Evolutionary conservation across 192 early-diverging fungal species (phyloP), one percentile per base, ranked within the genome.

Genomic region (Ambispora gerdemannii): DNA sequence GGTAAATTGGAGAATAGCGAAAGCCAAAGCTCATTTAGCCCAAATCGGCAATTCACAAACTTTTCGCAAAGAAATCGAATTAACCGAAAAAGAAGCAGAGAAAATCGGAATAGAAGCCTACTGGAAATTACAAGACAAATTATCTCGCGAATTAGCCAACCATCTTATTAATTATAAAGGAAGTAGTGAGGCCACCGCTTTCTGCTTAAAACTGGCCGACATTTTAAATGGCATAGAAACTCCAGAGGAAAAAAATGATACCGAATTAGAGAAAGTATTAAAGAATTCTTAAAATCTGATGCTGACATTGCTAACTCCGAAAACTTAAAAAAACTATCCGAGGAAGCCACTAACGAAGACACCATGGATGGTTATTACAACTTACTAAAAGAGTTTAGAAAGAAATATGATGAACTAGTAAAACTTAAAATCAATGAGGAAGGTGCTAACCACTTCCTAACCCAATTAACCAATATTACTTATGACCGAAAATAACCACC

Each of bases 291-390:
- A 24, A 3, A 30, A 1, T 1, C 30, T 2, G 60, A 62, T 62
- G 2, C 2, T 19, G 32, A 33, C 35, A 34, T 62, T 33, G 30
- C 4, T 2, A 35, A 3, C 2, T 62, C 60, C 1, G 60, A 62
- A 33, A 62, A 2, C 35, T 32, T 62, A 34, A 62, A 34, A 62
- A 62, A 62, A 3, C 19, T 62, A 62, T 13, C 32, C 15, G 2
- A 62, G 11, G 60, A 62, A 62, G 30, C 60, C 10, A 62, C 35
- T 62, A 17, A 34, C 1, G 60, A 62, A 62, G 15, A 62, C 22
- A 33, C 60, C 1, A 62, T 62, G 60, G 60, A 62, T 62, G 60
- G 60, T 25, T 62, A 62, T 62, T 62, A 62, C 35, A 62, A 62
- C 30, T 34, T 62, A 17, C 22, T 62, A 15, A 62, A 62, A 36